Evolutionary conservation across 495 filamentous ascomycete genomes (phyloP), one percentile per base, ranked within the genome.

Genomic region (Chlorociboria aeruginascens): DNA sequence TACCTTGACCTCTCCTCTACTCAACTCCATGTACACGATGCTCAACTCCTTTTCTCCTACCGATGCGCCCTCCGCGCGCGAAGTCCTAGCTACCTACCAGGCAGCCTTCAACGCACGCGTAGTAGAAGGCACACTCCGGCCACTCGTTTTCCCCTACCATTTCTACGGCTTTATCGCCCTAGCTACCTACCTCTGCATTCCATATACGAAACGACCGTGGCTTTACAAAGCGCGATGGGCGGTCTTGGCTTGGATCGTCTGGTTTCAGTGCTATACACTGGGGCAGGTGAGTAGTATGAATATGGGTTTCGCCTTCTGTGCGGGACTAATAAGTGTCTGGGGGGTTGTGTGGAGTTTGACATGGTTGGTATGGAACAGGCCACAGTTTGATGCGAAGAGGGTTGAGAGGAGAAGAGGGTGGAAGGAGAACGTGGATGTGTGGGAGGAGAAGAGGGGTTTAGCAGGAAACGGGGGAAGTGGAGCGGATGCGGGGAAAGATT

Each of bases 261-360:
- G 67, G 39, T 45, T 59, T n/a, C 14, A 66, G 7, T 56, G 78
- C n/a, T 57, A 54, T 11, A 69, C 69, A 32, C 25, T 80, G 25
- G 62, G 60, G 25, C 57, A 76, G 40, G 68, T 73, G 11, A 69
- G 66, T 9, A 76, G 77, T 41, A 49, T 72, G 1, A 70, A 74
- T 40, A 75, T 79, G 40, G 82, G 71, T 2, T 62, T 74, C 38
- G 76, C 78, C 0, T 89, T 86, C 54, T 77, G 74, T n/a, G 65
- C 77, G 14, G 88, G 88, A 0, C 50, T 90, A 43, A 57, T 83
- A 17, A 68, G 68, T 0, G 68, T 70, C 10, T 93, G 83, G 82
- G 70, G 71, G 34, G 69, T 78, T 16, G 60, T 92, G 9, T 88
- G 82, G 83, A 66, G 61, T 45, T 63, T 69, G 11, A 71, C 70